Base-by-base conservation (phyloP, 768 basidiomycete genomes). In the Agrocybe pediades region DNA sequence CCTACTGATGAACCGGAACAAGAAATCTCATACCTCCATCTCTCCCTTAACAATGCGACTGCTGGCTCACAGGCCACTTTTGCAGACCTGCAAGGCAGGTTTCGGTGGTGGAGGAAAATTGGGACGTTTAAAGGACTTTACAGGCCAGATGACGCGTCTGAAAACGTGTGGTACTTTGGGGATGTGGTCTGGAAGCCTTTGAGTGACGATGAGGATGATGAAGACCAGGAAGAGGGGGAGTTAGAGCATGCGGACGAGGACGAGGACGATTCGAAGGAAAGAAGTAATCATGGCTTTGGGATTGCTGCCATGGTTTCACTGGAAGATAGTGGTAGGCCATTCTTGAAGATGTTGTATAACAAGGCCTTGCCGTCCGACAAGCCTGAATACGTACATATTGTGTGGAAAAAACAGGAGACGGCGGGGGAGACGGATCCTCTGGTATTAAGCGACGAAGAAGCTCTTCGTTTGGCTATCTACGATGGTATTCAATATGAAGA, bases 91-190 rank as follows among this genome's bases (percentile, higher is more conserved):
- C 17, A 23, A 15, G 52, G 52, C 30, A n/a, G 45, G 15, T 47
- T 53, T 33, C 44, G 52, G 9, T 53, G 52, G 52, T 53, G 52
- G 52, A 27, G 44, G 19, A 53, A 29, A 21, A 42, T 53, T n/a
- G 52, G 44, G 5, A 19, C 29, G 9, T 46, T 53, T 33, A 53
- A 46, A 39, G 52, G 44, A 21, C 45, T 53, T 17, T 23, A 53
- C 33, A 30, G 52, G 21, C 24, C 30, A n/a, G 29, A 45, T 11
- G 45, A 44, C 21, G 52, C 46, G 24, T 13, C 44, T 6, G 52
- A 53, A 13, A 39, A 47, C 44, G 9, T 53, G 19, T 53, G 52
- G 44, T 26, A 19, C 30, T 46, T 53, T 15, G 52, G 41, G 19
- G 19, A 36, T 7, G 44, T 53, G 6, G 9, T 9, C 6, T 53